These are phyloP conservation scores for Diaporthe sp. DNA, from an alignment of 2,329 filamentous ascomycete species.

Conservation along the genomic window DNA sequence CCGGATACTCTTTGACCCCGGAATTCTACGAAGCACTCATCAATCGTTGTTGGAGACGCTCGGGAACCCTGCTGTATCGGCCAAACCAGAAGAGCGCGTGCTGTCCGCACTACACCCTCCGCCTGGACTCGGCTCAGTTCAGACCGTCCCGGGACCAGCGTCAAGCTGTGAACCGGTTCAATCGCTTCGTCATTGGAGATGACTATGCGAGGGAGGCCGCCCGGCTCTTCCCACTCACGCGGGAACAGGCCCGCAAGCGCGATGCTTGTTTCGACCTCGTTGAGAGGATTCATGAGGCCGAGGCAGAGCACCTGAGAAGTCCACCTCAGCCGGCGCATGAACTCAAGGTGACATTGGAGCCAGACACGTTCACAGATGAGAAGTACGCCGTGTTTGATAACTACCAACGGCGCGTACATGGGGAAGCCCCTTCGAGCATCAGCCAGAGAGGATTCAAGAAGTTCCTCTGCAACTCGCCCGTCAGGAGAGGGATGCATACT, in stretches of 20 bases:
- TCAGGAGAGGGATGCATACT: conserved; percentile 58
- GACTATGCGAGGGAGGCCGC: conserved; percentile 73
- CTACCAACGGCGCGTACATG: conserved; percentile 80
- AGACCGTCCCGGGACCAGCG: conserved; percentile 78
- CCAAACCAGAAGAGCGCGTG: conserved; percentile 84
- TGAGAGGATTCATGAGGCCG: conserved; percentile 76
- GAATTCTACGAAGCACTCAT: conserved; percentile 78
- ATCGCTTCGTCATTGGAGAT: conserved; percentile 75
- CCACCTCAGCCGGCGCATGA: conserved; percentile 74
- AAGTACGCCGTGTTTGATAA: conserved; percentile 79
- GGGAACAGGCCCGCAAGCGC: conserved; percentile 71
- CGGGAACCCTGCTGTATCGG: conserved; percentile 77
- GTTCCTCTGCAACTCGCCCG: conserved; percentile 79
- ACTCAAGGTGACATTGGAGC: conserved; percentile 77
- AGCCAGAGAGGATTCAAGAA: conserved; percentile 71
- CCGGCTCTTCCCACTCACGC: conserved; percentile 73
- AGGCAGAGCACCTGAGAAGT: conserved; percentile 63
- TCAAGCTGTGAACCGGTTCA: conserved; percentile 79
- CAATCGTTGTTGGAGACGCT: conserved; percentile 82
- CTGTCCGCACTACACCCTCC: conserved; percentile 91
- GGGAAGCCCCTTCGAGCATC: conserved; percentile 71
- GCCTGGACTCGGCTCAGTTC: conserved; percentile 74
- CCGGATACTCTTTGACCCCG: conserved; percentile 68
- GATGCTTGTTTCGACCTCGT: conserved; percentile 75
- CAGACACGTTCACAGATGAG: conserved; percentile 77